Conservation (phyloP, 257 asterid genomes). For the Solanum medicagineum region DNA sequence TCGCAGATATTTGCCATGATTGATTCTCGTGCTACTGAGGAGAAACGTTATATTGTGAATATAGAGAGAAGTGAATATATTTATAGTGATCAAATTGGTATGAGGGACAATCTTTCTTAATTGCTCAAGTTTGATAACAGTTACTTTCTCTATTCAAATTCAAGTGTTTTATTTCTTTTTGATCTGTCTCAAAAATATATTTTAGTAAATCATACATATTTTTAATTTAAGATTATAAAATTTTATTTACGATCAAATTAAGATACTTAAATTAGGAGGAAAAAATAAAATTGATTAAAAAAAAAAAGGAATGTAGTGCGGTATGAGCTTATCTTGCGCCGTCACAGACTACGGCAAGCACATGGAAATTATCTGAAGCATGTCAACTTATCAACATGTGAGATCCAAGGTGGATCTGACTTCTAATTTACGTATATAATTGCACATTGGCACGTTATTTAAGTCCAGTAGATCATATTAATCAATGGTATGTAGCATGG, state of each 20-base stretch:
- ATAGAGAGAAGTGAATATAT: not conserved
- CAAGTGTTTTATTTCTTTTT: not conserved
- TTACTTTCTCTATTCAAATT: too few species aligned
- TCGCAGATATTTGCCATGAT: not conserved
- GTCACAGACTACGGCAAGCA: not conserved
- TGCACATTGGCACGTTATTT: not conserved
- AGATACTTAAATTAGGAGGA: too few species aligned
- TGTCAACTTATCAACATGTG: not conserved
- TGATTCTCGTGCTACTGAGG: not conserved
- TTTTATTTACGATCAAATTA: too few species aligned
- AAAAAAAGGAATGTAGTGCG: not conserved
- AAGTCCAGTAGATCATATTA: not conserved
- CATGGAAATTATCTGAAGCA: not conserved
- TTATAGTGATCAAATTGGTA: not conserved
- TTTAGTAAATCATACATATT: too few species aligned
- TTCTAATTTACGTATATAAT: not conserved
- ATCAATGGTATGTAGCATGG: not conserved
- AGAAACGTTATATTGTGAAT: not conserved
- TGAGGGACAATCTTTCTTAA: not conserved
- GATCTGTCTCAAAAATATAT: not conserved
- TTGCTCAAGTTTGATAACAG: not conserved
- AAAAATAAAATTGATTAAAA: not conserved
- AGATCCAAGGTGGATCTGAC: not conserved
- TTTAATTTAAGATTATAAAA: too few species aligned
- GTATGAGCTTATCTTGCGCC: not conserved